phyloP scores from a whole-genome alignment of 2,329 filamentous ascomycete species.

The Epichloe typhina region DNA sequence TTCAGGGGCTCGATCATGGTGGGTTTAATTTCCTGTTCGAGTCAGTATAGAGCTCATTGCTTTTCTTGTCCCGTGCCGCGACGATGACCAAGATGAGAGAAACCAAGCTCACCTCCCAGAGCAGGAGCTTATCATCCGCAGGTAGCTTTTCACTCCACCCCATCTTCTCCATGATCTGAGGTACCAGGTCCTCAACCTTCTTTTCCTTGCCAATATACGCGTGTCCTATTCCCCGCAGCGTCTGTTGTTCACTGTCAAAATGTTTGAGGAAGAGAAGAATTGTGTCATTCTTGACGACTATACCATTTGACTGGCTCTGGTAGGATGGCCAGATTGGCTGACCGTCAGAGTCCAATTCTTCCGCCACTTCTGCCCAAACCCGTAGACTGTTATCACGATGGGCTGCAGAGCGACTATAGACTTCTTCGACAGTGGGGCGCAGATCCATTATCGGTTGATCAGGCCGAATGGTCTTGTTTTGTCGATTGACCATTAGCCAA shows the following conservation, averaged over 20 bases:
- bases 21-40: constrained; percentile 72
- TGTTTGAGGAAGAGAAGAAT: constrained; percentile 88
- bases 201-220: constrained; percentile 80
- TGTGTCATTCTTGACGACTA: constrained; percentile 43
- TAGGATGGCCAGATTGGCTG: constrained; percentile 59
- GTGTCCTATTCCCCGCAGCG: constrained; percentile 63
- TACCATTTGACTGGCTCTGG: constrained; percentile 41
- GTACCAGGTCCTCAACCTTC: constrained; percentile 73
- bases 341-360: constrained; percentile 53
- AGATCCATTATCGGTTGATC: constrained; percentile 74
- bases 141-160: constrained; percentile 67
- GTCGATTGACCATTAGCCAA: constrained; percentile 97
- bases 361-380: constrained; percentile 73
- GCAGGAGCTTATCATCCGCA: constrained; percentile 45
- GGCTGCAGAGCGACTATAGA: constrained; percentile 36
- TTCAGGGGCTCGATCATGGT: constrained; percentile 95
- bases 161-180: constrained; percentile 70
- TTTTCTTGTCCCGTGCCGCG: too few species aligned
- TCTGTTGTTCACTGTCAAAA: constrained; percentile 70
- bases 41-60: background rate
- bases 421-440: constrained; percentile 65
- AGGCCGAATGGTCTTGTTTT: constrained; percentile 91
- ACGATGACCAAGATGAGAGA: background rate
- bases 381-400: constrained; percentile 61
- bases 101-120: constrained; percentile 54